Conservation (phyloP, 495 filamentous ascomycete species). For the Penicillium psychrofluorescens region DNA sequence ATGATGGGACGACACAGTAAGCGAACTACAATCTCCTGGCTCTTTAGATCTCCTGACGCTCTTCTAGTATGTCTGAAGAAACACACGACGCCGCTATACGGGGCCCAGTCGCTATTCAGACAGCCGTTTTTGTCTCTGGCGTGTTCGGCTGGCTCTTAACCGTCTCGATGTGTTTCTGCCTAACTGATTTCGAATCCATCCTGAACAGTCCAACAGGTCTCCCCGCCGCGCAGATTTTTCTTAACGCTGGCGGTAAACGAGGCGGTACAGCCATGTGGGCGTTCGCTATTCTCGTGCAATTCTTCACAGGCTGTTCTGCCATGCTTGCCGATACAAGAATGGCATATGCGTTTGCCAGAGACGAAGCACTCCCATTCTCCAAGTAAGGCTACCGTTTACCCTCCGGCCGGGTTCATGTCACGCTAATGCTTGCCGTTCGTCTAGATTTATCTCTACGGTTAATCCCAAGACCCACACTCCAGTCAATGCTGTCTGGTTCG, state of each 20-base stretch:
- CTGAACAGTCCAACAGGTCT: conserved; percentile 56
- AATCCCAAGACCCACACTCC: conserved; percentile 54
- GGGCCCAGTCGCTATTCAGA: conserved; percentile 57
- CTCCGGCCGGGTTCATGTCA: neutral
- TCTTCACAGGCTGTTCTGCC: conserved; percentile 65
- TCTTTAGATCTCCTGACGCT: neutral
- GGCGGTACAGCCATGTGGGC: conserved; percentile 63
- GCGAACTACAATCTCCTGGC: conserved; percentile 4
- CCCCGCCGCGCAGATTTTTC: conserved; percentile 64
- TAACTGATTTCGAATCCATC: conserved; percentile 56
- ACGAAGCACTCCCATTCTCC: conserved; percentile 64
- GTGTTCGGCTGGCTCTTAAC: conserved; percentile 58
- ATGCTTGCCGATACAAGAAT: conserved; percentile 67
- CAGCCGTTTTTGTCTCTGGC: conserved; percentile 60
- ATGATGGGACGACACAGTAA: conserved; percentile 66
- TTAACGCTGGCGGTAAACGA: conserved; percentile 55
- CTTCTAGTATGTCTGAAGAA: conserved; percentile 60
- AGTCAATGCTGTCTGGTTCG: conserved; percentile 65
- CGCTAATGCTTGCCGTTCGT: conserved; percentile 1
- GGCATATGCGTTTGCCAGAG: conserved; percentile 66
- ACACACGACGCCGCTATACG: conserved; percentile 62
- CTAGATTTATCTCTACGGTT: conserved; percentile 49
- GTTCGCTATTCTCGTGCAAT: conserved; percentile 62
- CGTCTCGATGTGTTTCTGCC: conserved; percentile 62
- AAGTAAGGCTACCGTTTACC: conserved; percentile 24